Evolutionary conservation across 805 yeast genomes (phyloP), one percentile per base, ranked within the genome.

Genomic region (Starmera amethionina): DNA sequence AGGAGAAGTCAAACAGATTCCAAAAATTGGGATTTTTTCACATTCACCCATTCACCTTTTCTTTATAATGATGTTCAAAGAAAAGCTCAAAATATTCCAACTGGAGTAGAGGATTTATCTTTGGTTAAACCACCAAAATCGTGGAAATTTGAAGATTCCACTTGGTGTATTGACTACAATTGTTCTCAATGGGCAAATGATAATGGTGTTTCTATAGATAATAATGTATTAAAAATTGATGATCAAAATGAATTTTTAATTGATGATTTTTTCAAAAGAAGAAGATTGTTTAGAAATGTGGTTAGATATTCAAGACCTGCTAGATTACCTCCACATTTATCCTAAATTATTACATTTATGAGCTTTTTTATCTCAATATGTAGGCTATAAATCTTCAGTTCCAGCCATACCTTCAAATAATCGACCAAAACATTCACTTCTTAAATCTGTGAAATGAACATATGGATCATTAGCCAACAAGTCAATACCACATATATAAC

Each of bases 101-200:
- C 70, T 2, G 95, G 95, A 0, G 76, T 76, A 0, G 56, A 63
- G 15, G 60, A 61, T 30, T 53, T 88, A 16, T 62, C 65, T 2
- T 75, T 77, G 18, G 74, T 88, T 1, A 48, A 54, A 25, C 79
- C 94, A 1, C 96, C 96, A 1, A 51, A 51, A 10, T 79, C 77
- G 12, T 88, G 96, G 96, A 66, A 68, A 43, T 88, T 77, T 55
- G 79, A 75, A 42, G 73, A 70, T 25, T 69, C 72, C 35, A 63
- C 65, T 10, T 88, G 96, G 96, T 60, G 59, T 38, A 63, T 79
- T 12, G 96, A 87, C 51, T 49, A 52, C 13, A 57, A 73, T 34
- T 77, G 81, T 1, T 46, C 43, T 1, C 50, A 49, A 3, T 84
- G 90, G 80, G 64, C 77, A 6, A 37, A 46, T 1, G 73, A 68